Conservation (phyloP, 2,329 filamentous ascomycete genomes). For the Aureobasidium pullulans region DNA sequence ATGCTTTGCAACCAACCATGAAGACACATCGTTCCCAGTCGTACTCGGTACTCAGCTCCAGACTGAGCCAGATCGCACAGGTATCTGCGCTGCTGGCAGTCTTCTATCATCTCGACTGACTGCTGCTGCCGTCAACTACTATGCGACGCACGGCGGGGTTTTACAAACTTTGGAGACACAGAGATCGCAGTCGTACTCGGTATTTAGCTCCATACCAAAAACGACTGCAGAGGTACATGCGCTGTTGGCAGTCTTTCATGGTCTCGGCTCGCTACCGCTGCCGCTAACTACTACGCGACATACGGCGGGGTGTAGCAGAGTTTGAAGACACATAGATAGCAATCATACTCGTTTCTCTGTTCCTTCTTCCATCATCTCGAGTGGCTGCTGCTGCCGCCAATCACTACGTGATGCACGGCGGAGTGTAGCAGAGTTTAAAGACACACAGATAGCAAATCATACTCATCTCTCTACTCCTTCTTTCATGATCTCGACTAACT, state of each 20-base stretch:
- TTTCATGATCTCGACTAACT: too few relatives aligned
- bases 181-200: slow-evolving; percentile 93
- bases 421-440: too few relatives aligned
- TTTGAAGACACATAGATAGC: slow-evolving; percentile 86
- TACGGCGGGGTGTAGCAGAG: slow-evolving; percentile 59
- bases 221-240: not conserved
- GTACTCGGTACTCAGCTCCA: slow-evolving; percentile 92
- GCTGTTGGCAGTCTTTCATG: too few relatives aligned
- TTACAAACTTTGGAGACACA: slow-evolving; percentile 90
- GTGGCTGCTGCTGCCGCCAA: too few relatives aligned
- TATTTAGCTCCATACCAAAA: slow-evolving; percentile 77
- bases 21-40: slow-evolving; percentile 95
- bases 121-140: too few relatives aligned
- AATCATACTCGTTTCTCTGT: slow-evolving; percentile 95
- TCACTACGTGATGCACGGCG: too few relatives aligned
- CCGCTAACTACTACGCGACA: too few relatives aligned
- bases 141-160: slow-evolving; percentile 28
- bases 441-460: slow-evolving; percentile 55
- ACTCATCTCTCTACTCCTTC: slow-evolving; percentile 81
- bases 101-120: too few relatives aligned
- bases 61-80: slow-evolving; percentile 41
- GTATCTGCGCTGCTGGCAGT: too few relatives aligned
- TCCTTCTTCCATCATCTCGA: slow-evolving; percentile 35
- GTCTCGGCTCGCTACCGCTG: too few relatives aligned
- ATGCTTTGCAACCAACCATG: slow-evolving; percentile 79